Evolutionary conservation across 192 early-diverging fungal species (phyloP), one percentile per base, ranked within the genome.

Genomic region (Coemansia sp.): DNA sequence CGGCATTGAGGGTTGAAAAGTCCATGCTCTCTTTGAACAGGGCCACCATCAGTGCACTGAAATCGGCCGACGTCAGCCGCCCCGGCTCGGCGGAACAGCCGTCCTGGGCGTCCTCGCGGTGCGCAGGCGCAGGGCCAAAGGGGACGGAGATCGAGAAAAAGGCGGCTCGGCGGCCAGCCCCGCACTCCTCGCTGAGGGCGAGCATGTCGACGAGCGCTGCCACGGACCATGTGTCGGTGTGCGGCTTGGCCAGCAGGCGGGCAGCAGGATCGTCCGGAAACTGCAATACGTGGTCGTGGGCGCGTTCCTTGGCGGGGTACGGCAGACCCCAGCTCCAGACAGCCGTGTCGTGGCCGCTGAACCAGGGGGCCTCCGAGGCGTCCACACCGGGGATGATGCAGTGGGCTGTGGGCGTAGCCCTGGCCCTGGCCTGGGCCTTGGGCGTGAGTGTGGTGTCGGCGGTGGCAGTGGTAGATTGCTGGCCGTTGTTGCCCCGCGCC

Each of bases 141-240:
- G 70, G 63, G 7, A 62, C 22, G 2, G 52, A 24, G 27, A 50
- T 51, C 5, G 58, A 62, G 55, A 89, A 83, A 36, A 89, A 88
- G 2, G 82, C 90, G 1, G 85, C 68, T 29, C 83, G 61, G 33
- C 80, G 83, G 10, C 89, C 85, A 3, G 80, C 72, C 10, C 82
- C 83, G 54, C 87, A 90, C 48, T 93, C 91, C 41, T 87, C 85
- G 11, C 84, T 81, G 35, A 86, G 74, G 6, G 82, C 64, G 24
- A 89, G 58, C 64, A 90, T 59, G 27, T 86, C 80, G 67, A 84
- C 78, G 17, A 91, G 81, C 40, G 80, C 78, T 10, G 56, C 46
- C 19, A 88, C 80, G 3, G 80, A 77, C 41, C 71, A 74, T 4
- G 34, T 23, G 23, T 18, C 36, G 11, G 64, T 50, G 33, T 70